Percentiles rank a stretch among this genome's conserved stretches.
These are phyloP conservation scores for Crithidia expoeki DNA, from an alignment of 208 protist species.

Conservation along the genomic window DNA sequence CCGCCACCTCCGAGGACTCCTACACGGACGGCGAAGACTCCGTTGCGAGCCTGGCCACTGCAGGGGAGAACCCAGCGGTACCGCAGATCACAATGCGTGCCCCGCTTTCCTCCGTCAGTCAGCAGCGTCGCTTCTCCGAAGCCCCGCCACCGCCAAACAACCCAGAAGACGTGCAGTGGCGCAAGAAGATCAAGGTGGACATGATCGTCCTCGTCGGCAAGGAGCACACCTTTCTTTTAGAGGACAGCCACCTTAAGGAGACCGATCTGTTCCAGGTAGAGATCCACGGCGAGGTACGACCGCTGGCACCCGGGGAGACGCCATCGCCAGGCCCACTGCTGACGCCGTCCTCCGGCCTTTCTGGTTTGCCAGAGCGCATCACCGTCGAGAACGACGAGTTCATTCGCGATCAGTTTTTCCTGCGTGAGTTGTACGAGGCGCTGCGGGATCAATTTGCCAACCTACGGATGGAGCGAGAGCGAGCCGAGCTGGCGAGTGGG, in stretches of 20 bases:
- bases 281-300: constrained; percentile 54
- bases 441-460: constrained; percentile 67
- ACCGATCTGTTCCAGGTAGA: constrained; percentile 64
- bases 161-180: constrained; percentile 45
- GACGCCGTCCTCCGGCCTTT: constrained; percentile 34
- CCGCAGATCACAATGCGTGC: constrained; percentile 13
- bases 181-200: constrained; percentile 78
- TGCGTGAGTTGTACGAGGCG: constrained; percentile 67
- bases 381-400: constrained; percentile 50
- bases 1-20: constrained; percentile 13
- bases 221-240: constrained; percentile 52
- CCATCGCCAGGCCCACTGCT: constrained; percentile 54
- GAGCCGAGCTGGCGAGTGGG: constrained; percentile 31
- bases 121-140: constrained; percentile 18
- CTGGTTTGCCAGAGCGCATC: constrained; percentile 36
- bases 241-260: constrained; percentile 60
- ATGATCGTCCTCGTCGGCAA: constrained; percentile 45
- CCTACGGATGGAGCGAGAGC: constrained; percentile 53
- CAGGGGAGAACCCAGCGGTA: constrained; percentile 5
- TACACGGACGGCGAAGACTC: constrained; percentile 7
- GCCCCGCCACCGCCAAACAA: constrained; percentile 33
- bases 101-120: constrained; percentile 24
- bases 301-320: constrained; percentile 40
- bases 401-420: constrained; percentile 57
- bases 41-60: background rate